phyloP scores from a whole-genome alignment of 2,329 filamentous ascomycete species.

The Cladophialophora psammophila region DNA sequence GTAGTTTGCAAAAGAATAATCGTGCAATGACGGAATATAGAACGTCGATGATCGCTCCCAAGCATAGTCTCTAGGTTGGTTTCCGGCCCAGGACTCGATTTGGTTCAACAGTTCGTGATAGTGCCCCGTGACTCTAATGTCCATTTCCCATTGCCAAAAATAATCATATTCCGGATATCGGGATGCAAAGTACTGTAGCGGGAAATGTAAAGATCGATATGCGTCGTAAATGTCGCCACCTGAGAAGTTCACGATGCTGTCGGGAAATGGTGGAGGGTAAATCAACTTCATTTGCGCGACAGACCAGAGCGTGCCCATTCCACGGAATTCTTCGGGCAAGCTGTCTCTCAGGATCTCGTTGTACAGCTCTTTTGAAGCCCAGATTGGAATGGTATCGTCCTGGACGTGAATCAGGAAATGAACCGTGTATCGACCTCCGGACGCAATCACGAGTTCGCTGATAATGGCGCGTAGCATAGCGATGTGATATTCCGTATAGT shows the following conservation, averaged over 20 bases:
- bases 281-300: conserved; percentile 38
- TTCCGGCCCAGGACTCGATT: conserved; percentile 69
- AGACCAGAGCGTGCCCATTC: conserved; percentile 48
- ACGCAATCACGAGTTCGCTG: conserved; percentile 65
- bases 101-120: conserved; percentile 77
- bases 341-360: conserved; percentile 58
- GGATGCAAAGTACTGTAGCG: conserved; percentile 69
- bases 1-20: conserved; percentile 34
- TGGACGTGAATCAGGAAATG: conserved; percentile 82
- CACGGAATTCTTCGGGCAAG: conserved; percentile 46
- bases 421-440: conserved; percentile 77
- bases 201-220: conserved; percentile 67
- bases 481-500: conserved; percentile 37
- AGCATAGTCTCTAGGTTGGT: conserved; percentile 73
- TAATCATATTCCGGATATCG: conserved; percentile 70
- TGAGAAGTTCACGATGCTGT: conserved; percentile 42
- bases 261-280: conserved; percentile 41
- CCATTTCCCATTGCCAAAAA: conserved; percentile 76
- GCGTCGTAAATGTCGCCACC: conserved; percentile 44
- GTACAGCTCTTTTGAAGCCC: conserved; percentile 72
- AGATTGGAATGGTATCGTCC: conserved; percentile 74
- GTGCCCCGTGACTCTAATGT: conserved; percentile 70
- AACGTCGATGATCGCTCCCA: conserved; percentile 82
- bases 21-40: conserved; percentile 67
- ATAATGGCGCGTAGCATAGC: conserved; percentile 40